These are phyloP conservation scores for Rosa chinensis DNA, from an alignment of 306 rosid genomes.

Conservation along the genomic window DNA sequence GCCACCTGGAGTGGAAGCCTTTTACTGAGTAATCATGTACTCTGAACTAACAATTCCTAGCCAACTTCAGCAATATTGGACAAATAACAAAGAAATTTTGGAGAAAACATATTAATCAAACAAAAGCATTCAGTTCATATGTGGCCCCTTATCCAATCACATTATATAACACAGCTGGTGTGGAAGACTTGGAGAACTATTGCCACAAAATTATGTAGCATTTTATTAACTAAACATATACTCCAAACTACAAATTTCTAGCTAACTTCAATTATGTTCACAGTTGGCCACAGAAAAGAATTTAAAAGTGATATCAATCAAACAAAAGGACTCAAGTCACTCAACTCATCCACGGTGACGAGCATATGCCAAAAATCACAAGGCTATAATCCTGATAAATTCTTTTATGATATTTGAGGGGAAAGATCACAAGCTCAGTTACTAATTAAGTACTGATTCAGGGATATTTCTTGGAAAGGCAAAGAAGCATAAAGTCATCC, in stretches of 20 bases:
- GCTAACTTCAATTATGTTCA: background rate
- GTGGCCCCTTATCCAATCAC: background rate
- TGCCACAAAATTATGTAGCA: background rate
- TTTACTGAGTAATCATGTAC: background rate
- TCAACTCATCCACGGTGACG: background rate
- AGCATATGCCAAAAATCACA: background rate
- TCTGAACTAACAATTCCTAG: background rate
- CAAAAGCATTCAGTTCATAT: background rate
- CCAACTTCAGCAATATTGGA: background rate
- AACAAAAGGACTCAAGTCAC: background rate
- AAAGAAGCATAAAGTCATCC: background rate
- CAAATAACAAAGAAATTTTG: background rate
- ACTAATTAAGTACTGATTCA: background rate
- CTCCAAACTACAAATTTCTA: background rate
- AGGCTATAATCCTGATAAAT: no score
- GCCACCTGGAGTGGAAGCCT: background rate
- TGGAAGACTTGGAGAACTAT: background rate
- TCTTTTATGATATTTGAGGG: background rate
- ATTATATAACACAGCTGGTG: background rate
- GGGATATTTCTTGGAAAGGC: background rate
- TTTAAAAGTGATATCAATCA: background rate
- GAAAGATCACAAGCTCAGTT: background rate
- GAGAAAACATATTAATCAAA: background rate
- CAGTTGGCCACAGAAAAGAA: background rate
- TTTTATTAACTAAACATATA: background rate